These are phyloP conservation scores for Peronospora belbahrii DNA, from an alignment of 352 stramenopile genomes.

Conservation along the genomic window DNA sequence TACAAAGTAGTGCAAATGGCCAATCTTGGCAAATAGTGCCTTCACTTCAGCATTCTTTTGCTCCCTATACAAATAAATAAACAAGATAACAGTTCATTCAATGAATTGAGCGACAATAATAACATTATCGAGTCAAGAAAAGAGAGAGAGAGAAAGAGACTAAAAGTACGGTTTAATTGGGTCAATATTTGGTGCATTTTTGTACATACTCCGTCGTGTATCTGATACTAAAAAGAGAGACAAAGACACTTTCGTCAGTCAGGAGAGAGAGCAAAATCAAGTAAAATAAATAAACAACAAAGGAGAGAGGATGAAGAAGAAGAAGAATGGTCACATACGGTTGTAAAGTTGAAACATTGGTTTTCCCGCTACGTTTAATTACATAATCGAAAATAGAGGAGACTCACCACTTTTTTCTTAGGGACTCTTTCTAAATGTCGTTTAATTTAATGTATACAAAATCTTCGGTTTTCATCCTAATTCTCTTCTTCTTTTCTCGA, in stretches of 20 bases:
- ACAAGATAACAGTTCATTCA: too few relatives aligned
- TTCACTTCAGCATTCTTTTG: conserved; percentile 15
- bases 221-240: conserved; percentile 6
- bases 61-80: conserved; percentile 18
- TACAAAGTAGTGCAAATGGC: conserved; percentile 77
- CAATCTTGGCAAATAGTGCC: conserved; percentile 56
- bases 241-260: neutral
- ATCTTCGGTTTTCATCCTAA: too few relatives aligned
- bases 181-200: conserved; percentile 40
- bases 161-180: conserved; percentile 62
- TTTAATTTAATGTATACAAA: too few relatives aligned
- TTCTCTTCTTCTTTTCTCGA: too few relatives aligned
- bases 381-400: too few relatives aligned
- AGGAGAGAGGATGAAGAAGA: neutral
- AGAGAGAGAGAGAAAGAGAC: neutral
- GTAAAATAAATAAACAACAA: neutral
- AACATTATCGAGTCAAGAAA: too few relatives aligned
- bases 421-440: too few relatives aligned
- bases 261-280: too few relatives aligned
- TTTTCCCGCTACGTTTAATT: too few relatives aligned
- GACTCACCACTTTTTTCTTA: too few relatives aligned
- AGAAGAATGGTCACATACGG: conserved; percentile 23
- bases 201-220: conserved; percentile 31
- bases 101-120: too few relatives aligned
- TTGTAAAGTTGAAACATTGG: conserved; percentile 30